phyloP scores from a whole-genome alignment of 257 asterid genomes.

The Lithospermum erythrorhizon region DNA sequence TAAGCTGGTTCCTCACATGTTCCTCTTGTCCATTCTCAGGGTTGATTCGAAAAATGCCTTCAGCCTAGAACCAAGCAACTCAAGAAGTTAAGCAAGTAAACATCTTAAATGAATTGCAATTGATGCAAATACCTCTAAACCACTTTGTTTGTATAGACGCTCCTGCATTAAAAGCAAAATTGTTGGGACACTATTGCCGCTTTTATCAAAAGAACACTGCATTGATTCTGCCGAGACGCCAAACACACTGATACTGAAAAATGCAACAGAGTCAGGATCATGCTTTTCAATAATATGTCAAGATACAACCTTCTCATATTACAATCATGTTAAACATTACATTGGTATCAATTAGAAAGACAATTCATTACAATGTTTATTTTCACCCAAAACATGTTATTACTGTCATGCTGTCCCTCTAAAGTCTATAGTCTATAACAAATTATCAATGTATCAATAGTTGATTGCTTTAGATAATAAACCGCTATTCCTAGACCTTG shows the following conservation, averaged over 20 bases:
- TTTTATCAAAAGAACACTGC: constrained; percentile 84
- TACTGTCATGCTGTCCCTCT: too few relatives aligned
- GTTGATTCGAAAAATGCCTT: constrained; percentile 86
- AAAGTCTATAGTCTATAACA: too few relatives aligned
- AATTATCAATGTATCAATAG: too few relatives aligned
- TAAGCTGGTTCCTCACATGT: constrained; percentile 82
- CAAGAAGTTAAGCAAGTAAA: constrained; percentile 4
- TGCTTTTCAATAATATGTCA: background rate
- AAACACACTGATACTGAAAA: constrained; percentile 73
- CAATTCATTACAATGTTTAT: too few relatives aligned
- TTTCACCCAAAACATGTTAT: too few relatives aligned
- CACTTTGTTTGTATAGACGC: constrained; percentile 62
- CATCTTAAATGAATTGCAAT: too few relatives aligned
- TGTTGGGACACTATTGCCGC: constrained; percentile 97
- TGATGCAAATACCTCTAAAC: constrained; percentile 46
- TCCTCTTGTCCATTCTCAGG: constrained; percentile 90
- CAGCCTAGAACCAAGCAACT: constrained; percentile 51
- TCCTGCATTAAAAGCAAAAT: constrained; percentile 84
- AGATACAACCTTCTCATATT: background rate
- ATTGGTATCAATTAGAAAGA: background rate
- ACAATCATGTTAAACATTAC: background rate
- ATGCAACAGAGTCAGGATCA: constrained; percentile 8
- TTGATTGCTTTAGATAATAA: too few relatives aligned
- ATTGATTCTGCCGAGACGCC: constrained; percentile 96
- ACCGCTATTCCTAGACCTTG: too few relatives aligned